Conservation (phyloP, 2,329 filamentous ascomycete genomes). For the Didymella arachidicola region DNA sequence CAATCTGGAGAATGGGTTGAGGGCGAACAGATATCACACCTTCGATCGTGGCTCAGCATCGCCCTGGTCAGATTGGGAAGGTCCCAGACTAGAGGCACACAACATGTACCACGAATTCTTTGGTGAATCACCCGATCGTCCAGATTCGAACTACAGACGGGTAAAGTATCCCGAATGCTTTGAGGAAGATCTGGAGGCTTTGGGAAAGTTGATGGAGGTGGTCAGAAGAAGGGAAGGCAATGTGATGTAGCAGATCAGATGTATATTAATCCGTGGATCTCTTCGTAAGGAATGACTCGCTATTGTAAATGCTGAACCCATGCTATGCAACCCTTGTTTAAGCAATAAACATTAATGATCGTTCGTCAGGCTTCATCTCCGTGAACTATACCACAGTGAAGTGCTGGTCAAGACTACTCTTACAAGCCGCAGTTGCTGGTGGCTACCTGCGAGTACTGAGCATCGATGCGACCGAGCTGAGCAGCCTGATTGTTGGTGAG, state of each 20-base stretch:
- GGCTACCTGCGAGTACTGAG: conserved; percentile 49
- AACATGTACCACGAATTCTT: not conserved
- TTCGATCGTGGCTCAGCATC: not conserved
- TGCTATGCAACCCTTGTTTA: conserved; percentile 13
- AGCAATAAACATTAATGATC: conserved; percentile 21
- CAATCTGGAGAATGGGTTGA: not conserved
- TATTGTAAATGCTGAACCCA: conserved; percentile 13
- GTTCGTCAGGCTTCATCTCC: not conserved
- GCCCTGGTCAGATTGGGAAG: not conserved
- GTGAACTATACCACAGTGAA: not conserved
- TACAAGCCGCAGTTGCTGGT: conserved; percentile 47
- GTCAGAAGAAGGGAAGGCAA: not conserved
- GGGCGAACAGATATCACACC: not conserved
- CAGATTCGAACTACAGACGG: not conserved
- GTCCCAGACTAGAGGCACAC: no score
- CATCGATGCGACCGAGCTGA: conserved; percentile 56
- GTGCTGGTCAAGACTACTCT: not conserved
- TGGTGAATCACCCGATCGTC: not conserved
- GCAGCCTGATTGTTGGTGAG: conserved; percentile 58
- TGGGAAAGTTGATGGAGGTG: not conserved
- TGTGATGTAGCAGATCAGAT: not conserved
- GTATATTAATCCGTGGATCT: conserved; percentile 5
- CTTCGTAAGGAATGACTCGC: conserved; percentile 21
- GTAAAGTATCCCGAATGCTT: not conserved
- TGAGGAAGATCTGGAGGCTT: not conserved